Percentiles rank a stretch among this genome's conserved stretches.
Conservation (phyloP, 2,329 filamentous ascomycete genomes). For the Fusarium haematococcum region DNA sequence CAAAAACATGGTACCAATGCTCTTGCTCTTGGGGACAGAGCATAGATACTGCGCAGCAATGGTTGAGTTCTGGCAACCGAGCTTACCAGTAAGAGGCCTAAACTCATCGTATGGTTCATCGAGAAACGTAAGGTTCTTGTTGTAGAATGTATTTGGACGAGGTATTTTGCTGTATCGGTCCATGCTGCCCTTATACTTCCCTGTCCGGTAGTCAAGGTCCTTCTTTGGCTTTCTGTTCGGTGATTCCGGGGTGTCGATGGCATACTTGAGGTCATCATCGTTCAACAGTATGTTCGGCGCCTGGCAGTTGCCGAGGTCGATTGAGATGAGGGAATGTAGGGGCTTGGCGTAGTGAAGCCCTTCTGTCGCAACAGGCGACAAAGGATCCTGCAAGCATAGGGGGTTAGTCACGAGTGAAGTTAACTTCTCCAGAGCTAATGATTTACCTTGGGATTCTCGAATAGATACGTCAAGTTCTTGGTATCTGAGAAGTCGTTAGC, state of each 20-base stretch:
- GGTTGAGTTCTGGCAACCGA: neutral
- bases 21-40: slow-evolving; percentile 24
- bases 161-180: slow-evolving; percentile 11
- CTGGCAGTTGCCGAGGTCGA: slow-evolving; percentile 18
- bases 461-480: neutral
- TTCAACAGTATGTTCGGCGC: slow-evolving; percentile 1
- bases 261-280: slow-evolving; percentile 16
- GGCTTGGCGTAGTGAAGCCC: slow-evolving; percentile 17
- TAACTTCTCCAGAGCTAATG: too few species aligned
- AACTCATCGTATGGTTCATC: slow-evolving; percentile 19
- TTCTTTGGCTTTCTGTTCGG: slow-evolving; percentile 6
- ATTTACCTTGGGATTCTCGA: neutral
- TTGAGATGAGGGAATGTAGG: slow-evolving; percentile 18
- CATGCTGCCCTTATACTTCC: neutral
- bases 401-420: neutral
- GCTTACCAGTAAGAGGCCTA: neutral
- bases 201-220: neutral
- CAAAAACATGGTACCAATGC: slow-evolving; percentile 14
- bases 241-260: slow-evolving; percentile 17
- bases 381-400: neutral
- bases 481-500: neutral
- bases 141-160: neutral
- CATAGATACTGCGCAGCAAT: slow-evolving; percentile 29
- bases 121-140: neutral
- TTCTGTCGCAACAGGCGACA: neutral